Base-by-base conservation (phyloP, 768 basidiomycete genomes). In the Trametes meyenii region DNA sequence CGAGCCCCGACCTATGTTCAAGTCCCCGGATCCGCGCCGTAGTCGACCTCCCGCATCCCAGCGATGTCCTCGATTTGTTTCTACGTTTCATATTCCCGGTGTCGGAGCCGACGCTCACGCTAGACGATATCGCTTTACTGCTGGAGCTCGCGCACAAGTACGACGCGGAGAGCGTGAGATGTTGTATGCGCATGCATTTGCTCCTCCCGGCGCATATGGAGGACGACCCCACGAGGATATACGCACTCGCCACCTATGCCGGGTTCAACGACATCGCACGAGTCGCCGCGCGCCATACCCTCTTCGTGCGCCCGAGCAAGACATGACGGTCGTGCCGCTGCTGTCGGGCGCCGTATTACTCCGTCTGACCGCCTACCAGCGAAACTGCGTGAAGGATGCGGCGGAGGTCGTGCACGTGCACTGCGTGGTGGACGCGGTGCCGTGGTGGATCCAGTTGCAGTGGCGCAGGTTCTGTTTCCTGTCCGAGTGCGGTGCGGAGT, bases 71-170 rank as follows among this genome's bases (percentile, higher is more conserved):
- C 29, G 68, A 67, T 51, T 35, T 51, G 8, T 60, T 69, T 35
- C 62, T 69, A 1, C 64, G 64, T 26, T 53, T 66, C 58, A 42
- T 60, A 17, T 69, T 67, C 24, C 66, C 68, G 2, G 52, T 63
- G 8, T 35, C 58, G 8, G 61, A 60, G 40, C 68, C 68, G 5
- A 38, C 44, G 33, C 17, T 64, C 14, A 43, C 50, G 8, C 46
- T 66, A 3, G 57, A 65, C 14, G 52, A 54, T 17, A 19, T 67
- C 38, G 51, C 44, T 16, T 26, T 40, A 19, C 48, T 69, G 14
- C 21, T 69, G 16, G 58, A 62, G 17, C 60, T 67, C n/a, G 60
- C 67, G 16, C 10, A 39, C 13, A 53, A 62, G 14, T 67, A 62
- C 50, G 54, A 50, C 33, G 55, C 65, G 51, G 38, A 29, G 0